Conservation (phyloP, 2,329 filamentous ascomycete species). For the Botrytis byssoidea region DNA sequence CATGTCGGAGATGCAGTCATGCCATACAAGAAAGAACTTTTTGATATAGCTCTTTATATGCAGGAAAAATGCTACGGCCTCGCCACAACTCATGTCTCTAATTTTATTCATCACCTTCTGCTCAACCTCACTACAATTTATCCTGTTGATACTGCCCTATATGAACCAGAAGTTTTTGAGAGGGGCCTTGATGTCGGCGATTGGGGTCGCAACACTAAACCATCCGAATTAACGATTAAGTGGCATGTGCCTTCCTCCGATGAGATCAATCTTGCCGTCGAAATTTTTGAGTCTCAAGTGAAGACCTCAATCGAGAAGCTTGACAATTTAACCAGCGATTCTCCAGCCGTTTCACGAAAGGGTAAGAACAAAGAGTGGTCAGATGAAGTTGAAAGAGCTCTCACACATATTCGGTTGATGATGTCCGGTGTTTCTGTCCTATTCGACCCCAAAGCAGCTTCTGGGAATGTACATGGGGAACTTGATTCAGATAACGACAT, state of each 20-base stretch:
- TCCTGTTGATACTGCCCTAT: conserved; percentile 83
- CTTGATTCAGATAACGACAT: conserved; percentile 47
- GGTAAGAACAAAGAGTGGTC: conserved; percentile 99
- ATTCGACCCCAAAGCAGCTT: conserved; percentile 76
- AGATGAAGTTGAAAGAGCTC: conserved; percentile 87
- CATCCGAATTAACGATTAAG: conserved; percentile 74
- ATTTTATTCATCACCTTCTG: conserved; percentile 93
- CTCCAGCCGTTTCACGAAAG: conserved; percentile 80
- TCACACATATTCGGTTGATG: conserved; percentile 84
- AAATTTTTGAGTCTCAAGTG: conserved; percentile 83
- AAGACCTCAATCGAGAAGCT: conserved; percentile 73
- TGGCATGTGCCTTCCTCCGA: conserved; percentile 84
- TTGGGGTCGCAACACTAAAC: conserved; percentile 79
- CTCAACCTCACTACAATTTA: conserved; percentile 95
- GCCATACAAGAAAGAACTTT: conserved; percentile 82
- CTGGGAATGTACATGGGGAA: conserved; percentile 50
- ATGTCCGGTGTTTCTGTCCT: conserved; percentile 86
- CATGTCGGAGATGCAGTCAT: conserved; percentile 90
- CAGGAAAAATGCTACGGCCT: conserved; percentile 92
- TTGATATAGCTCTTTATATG: conserved; percentile 93
- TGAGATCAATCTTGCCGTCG: conserved; percentile 85
- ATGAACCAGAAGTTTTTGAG: conserved; percentile 72
- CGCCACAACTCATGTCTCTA: conserved; percentile 93
- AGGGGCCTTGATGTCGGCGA: conserved; percentile 72
- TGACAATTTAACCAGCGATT: conserved; percentile 74